These are phyloP conservation scores for Ogataea thermomethanolica DNA, from an alignment of 805 yeast genomes.

Conservation along the genomic window DNA sequence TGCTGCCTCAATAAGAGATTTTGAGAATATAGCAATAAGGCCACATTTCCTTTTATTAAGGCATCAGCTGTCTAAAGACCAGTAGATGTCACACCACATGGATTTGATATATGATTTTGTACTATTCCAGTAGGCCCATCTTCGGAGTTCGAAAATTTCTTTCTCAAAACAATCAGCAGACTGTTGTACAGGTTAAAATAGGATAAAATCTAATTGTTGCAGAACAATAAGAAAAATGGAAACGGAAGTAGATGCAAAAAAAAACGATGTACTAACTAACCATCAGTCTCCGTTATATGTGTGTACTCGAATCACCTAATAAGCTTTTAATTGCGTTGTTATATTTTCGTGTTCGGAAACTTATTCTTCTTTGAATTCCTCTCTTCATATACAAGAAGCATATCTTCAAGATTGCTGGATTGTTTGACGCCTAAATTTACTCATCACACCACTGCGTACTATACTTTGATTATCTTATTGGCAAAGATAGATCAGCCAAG, in stretches of 20 bases:
- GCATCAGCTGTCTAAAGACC: no score
- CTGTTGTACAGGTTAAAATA: neutral
- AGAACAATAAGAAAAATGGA: conserved; percentile 6
- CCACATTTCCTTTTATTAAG: no score
- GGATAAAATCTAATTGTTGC: conserved; percentile 4
- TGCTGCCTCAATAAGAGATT: no score
- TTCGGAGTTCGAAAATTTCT: conserved; percentile 7
- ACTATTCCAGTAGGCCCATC: neutral
- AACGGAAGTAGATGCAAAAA: conserved; percentile 4
- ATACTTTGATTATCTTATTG: no score
- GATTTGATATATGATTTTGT: neutral
- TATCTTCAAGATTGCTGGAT: no score
- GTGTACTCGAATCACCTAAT: conserved; percentile 4
- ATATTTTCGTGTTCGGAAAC: neutral
- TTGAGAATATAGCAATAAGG: no score
- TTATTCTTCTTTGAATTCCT: no score
- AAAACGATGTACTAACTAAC: neutral
- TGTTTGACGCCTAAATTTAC: no score
- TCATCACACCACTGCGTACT: no score
- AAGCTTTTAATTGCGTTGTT: neutral
- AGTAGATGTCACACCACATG: neutral
- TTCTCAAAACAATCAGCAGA: neutral
- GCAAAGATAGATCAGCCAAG: no score
- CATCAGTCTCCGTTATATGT: conserved; percentile 9
- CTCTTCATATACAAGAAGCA: no score